These are phyloP conservation scores for Fusarium luffae DNA, from an alignment of 2,329 filamentous ascomycete genomes.

Conservation along the genomic window DNA sequence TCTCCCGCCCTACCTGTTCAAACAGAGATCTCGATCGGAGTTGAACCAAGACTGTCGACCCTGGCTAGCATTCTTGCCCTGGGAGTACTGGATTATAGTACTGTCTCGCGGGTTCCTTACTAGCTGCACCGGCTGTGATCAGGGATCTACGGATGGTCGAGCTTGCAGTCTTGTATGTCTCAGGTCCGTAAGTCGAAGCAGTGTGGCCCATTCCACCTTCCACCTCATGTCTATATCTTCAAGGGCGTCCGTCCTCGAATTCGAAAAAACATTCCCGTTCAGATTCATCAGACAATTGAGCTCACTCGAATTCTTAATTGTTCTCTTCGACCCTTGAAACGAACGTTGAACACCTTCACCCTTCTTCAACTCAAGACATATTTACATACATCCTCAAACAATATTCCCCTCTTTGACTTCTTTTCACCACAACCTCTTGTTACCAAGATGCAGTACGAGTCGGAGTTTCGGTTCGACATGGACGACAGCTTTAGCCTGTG, in stretches of 20 bases:
- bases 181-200: slow-evolving; percentile 47
- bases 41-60: slow-evolving; percentile 17
- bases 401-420: slow-evolving; percentile 8
- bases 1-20: slow-evolving; percentile 45
- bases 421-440: slow-evolving; percentile 19
- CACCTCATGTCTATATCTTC: slow-evolving; percentile 56
- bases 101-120: slow-evolving; percentile 53
- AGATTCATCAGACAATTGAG: slow-evolving; percentile 40
- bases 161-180: slow-evolving; percentile 52
- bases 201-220: slow-evolving; percentile 54
- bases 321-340: slow-evolving; percentile 31
- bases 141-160: slow-evolving; percentile 49
- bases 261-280: slow-evolving; percentile 52
- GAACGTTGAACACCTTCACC: slow-evolving; percentile 27
- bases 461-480: slow-evolving; percentile 54
- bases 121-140: slow-evolving; percentile 45
- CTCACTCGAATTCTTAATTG: slow-evolving; percentile 31
- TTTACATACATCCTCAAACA: slow-evolving; percentile 21
- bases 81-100: slow-evolving; percentile 36
- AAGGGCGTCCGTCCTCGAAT: slow-evolving; percentile 51
- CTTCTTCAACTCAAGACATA: slow-evolving; percentile 33
- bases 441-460: slow-evolving; percentile 53
- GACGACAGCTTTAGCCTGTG: slow-evolving; percentile 55
- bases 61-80: slow-evolving; percentile 51
- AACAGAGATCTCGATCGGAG: slow-evolving; percentile 44